A percentile compares a stretch with the other conserved stretches of the same genome.
Conservation (phyloP, 192 early-diverging fungal species). For the Coemansia sp. region DNA sequence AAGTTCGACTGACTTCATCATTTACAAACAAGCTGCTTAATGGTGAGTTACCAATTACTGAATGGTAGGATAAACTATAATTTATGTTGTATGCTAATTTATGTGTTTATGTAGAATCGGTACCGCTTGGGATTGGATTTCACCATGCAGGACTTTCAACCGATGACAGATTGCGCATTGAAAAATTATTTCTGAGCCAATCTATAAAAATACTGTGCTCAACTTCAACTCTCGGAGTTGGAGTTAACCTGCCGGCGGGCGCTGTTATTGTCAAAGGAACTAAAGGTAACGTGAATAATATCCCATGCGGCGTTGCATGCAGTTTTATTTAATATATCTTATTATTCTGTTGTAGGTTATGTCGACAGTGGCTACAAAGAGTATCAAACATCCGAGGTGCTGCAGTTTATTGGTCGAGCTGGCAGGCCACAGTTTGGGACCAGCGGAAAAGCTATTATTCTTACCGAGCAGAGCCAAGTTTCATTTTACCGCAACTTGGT, state of each 20-base stretch:
- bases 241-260: constrained; percentile 75
- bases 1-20: constrained; percentile 12
- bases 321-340: not conserved
- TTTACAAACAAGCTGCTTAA: constrained; percentile 40
- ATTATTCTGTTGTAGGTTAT: constrained; percentile 27
- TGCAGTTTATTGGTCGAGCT: constrained; percentile 78
- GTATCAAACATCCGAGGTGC: constrained; percentile 62
- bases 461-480: constrained; percentile 52
- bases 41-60: constrained; percentile 4
- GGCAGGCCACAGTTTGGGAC: constrained; percentile 74
- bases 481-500: constrained; percentile 60
- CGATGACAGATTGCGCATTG: constrained; percentile 47
- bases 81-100: not conserved
- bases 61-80: not conserved
- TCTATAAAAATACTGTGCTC: constrained; percentile 62
- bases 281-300: constrained; percentile 20
- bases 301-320: not conserved
- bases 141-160: constrained; percentile 67
- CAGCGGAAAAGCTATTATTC: constrained; percentile 64
- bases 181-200: constrained; percentile 57
- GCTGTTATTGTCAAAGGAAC: constrained; percentile 74
- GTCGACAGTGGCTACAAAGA: constrained; percentile 50
- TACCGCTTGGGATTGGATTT: constrained; percentile 62
- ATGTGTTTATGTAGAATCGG: constrained; percentile 43
- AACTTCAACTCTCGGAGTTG: constrained; percentile 74